Percentiles rank a stretch among this genome's conserved stretches.
Evolutionary conservation across 2,329 filamentous ascomycete genomes (phyloP).

Genomic region (Zopfia rhizophila): DNA sequence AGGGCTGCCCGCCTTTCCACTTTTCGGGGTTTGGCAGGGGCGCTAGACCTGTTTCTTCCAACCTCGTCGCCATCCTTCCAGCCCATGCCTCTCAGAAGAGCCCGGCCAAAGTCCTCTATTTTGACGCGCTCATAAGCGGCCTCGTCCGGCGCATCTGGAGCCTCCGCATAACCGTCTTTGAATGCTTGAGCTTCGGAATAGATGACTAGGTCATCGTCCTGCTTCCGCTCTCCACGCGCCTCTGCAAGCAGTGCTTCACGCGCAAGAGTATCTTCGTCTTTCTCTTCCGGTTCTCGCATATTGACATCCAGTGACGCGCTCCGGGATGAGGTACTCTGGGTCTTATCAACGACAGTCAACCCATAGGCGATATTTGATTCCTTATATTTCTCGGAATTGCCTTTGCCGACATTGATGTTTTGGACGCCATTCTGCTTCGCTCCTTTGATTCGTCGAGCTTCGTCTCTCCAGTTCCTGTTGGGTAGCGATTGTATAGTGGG

Average conservation of each 20-base stretch:
- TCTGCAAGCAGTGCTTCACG: conserved; percentile 58
- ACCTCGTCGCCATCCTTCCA: conserved; percentile 79
- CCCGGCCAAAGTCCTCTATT: conserved; percentile 93
- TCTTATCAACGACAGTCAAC: conserved; percentile 61
- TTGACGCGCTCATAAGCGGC: conserved; percentile 90
- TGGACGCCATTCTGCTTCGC: conserved; percentile 67
- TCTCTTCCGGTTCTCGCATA: conserved; percentile 21
- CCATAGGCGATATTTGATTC: conserved; percentile 59
- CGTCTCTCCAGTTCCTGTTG: conserved; percentile 72
- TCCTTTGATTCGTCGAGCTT: conserved; percentile 61
- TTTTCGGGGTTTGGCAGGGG: conserved; percentile 65
- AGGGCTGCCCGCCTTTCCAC: conserved; percentile 80
- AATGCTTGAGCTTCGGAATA: conserved; percentile 73
- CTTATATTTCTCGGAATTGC: conserved; percentile 49
- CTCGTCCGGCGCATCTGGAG: conserved; percentile 79
- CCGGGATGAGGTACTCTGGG: too few relatives aligned
- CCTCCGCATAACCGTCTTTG: conserved; percentile 72
- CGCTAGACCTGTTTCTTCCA: conserved; percentile 56
- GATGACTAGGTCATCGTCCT: conserved; percentile 52
- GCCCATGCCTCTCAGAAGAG: conserved; percentile 90
- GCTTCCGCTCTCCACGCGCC: too few relatives aligned
- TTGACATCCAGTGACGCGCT: too few relatives aligned
- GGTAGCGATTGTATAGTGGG: conserved; percentile 67
- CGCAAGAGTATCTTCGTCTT: conserved; percentile 13
- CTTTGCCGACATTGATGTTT: conserved; percentile 48